These are phyloP conservation scores for Hirschioporus abietinus DNA, from an alignment of 768 basidiomycete genomes.

Conservation along the genomic window DNA sequence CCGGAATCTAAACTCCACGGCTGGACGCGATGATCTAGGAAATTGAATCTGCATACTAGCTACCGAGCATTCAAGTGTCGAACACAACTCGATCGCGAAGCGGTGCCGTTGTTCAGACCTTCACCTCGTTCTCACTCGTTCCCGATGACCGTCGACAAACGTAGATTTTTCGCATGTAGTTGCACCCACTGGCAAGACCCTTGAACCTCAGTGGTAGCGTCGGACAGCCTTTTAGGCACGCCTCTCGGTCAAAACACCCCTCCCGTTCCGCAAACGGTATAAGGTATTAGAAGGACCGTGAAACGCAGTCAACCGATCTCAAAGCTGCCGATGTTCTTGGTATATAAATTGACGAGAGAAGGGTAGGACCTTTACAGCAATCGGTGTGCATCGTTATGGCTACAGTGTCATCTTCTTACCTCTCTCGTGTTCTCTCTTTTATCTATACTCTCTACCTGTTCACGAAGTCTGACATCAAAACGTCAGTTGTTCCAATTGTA, in stretches of 20 bases:
- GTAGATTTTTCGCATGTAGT: too few species aligned
- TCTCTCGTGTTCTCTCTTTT: slow-evolving; percentile 18
- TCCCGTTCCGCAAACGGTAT: too few species aligned
- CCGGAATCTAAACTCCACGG: neutral
- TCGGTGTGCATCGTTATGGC: slow-evolving; percentile 14
- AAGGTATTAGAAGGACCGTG: too few species aligned
- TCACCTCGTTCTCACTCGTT: neutral
- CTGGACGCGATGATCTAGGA: neutral
- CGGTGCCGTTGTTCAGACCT: neutral
- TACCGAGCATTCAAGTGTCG: neutral
- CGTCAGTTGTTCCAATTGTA: slow-evolving; percentile 43
- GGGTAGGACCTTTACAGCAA: neutral
- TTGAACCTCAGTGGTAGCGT: neutral
- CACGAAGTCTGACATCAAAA: slow-evolving; percentile 42
- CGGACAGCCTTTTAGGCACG: too few species aligned
- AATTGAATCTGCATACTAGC: neutral
- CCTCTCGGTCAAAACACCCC: too few species aligned
- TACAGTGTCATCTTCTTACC: slow-evolving; percentile 29
- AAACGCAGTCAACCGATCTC: neutral
- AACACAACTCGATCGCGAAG: neutral
- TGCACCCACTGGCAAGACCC: neutral
- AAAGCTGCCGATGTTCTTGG: neutral
- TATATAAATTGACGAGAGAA: neutral
- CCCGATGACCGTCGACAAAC: neutral
- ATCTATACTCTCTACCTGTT: slow-evolving; percentile 28